Conservation (phyloP, 352 stramenopile species). For the Halophytophthora polymorphica region DNA sequence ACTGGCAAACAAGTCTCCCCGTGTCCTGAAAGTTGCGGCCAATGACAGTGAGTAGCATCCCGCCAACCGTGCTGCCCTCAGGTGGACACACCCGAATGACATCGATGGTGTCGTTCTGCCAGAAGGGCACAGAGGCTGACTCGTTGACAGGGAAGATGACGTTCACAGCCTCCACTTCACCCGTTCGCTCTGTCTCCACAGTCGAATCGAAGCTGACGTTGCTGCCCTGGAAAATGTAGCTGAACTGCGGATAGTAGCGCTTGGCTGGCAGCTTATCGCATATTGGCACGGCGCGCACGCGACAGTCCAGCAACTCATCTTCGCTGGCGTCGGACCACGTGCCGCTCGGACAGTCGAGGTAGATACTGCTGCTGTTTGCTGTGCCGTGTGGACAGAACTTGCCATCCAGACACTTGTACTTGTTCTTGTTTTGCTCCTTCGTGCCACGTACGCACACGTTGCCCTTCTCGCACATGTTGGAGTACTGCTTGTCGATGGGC, state of each 20-base stretch:
- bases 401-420: conserved; percentile 91
- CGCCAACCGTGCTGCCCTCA: conserved; percentile 30
- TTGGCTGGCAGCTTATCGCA: conserved; percentile 90
- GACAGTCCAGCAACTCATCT: conserved; percentile 86
- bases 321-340: conserved; percentile 86
- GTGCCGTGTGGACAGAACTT: conserved; percentile 93
- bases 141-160: conserved; percentile 93
- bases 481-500: conserved; percentile 82
- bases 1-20: conserved; percentile 84
- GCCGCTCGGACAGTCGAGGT: conserved; percentile 88
- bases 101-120: conserved; percentile 96
- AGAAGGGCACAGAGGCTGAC: conserved; percentile 72
- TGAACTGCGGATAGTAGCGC: conserved; percentile 82
- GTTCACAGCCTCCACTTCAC: conserved; percentile 88
- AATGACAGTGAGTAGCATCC: conserved; percentile 87
- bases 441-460: conserved; percentile 91
- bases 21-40: conserved; percentile 93
- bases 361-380: conserved; percentile 70
- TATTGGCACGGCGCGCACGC: conserved; percentile 84
- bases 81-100: conserved; percentile 85
- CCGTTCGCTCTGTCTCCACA: conserved; percentile 60
- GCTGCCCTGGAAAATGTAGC: conserved; percentile 60
- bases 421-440: conserved; percentile 81
- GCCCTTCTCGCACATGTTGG: conserved; percentile 77
- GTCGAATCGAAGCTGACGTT: conserved; percentile 67